These are phyloP conservation scores for Xylaria sp. DNA, from an alignment of 2,329 filamentous ascomycete genomes.

Conservation along the genomic window DNA sequence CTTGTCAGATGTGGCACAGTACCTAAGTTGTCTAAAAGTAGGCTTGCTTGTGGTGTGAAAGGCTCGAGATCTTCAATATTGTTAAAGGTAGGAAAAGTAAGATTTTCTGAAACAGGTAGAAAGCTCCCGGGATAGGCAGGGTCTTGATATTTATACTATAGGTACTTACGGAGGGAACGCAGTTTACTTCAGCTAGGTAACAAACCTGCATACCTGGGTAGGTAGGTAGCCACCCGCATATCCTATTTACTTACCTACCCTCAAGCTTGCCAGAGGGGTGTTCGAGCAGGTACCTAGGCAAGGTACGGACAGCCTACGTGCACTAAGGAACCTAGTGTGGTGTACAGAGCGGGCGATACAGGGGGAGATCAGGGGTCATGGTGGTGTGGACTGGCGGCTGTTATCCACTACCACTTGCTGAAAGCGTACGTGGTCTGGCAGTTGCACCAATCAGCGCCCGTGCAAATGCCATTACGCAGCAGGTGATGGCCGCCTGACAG, in stretches of 20 bases:
- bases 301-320: not conserved
- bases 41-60: conserved; percentile 10
- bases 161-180: not conserved
- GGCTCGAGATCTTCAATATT: not conserved
- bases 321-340: not conserved
- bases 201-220: too few relatives aligned
- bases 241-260: not conserved
- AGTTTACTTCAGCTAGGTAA: conserved; percentile 12
- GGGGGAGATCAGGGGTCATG: conserved; percentile 21
- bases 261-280: not conserved
- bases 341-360: not conserved
- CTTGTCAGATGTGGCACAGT: not conserved
- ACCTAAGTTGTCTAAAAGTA: not conserved
- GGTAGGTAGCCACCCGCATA: too few relatives aligned
- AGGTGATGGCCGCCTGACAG: conserved; percentile 26
- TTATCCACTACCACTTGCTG: conserved; percentile 21
- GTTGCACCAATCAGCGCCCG: conserved; percentile 11
- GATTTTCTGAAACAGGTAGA: conserved; percentile 18
- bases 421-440: conserved; percentile 12
- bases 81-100: not conserved
- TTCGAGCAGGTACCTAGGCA: not conserved
- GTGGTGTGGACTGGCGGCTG: conserved; percentile 12
- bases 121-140: conserved; percentile 22
- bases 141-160: not conserved
- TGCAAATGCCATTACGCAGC: conserved; percentile 34